Evolutionary conservation across 106 monocot genomes (phyloP).

Genomic region (Dendrobium officinale): DNA sequence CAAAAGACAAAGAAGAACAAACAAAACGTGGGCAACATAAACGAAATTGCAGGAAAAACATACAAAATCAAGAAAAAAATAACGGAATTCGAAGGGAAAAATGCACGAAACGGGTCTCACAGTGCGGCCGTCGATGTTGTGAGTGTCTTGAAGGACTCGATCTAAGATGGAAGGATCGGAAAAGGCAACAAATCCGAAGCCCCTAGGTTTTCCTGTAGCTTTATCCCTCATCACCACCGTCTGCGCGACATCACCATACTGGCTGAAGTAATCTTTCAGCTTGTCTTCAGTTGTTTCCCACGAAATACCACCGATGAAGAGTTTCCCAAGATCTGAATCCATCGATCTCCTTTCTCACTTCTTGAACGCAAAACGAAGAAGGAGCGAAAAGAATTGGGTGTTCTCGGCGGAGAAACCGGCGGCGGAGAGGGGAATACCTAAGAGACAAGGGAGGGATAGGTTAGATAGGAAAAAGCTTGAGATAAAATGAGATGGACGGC

Average conservation of each 20-base stretch:
- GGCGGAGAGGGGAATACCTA: background rate
- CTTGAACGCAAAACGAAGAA: background rate
- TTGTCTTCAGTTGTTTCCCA: slow-evolving; percentile 35
- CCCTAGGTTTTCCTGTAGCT: slow-evolving; percentile 24
- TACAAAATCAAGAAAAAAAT: background rate
- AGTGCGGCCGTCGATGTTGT: slow-evolving; percentile 43
- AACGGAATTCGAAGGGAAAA: background rate
- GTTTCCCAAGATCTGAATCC: slow-evolving; percentile 31
- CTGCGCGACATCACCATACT: slow-evolving; percentile 25
- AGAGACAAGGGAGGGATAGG: background rate
- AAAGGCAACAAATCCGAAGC: slow-evolving; percentile 24
- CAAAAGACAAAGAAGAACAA: background rate
- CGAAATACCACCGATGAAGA: slow-evolving; percentile 36
- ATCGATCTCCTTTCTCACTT: background rate
- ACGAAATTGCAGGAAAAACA: background rate
- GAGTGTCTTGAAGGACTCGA: slow-evolving; percentile 31
- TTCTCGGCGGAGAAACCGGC: background rate
- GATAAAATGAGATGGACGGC: background rate
- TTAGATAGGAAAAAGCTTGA: background rate
- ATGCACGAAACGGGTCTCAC: slow-evolving; percentile 9
- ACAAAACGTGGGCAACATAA: background rate
- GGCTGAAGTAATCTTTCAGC: slow-evolving; percentile 30
- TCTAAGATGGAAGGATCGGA: slow-evolving; percentile 27
- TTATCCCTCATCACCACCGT: slow-evolving; percentile 30
- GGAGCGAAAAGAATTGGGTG: background rate